Evolutionary conservation across 2,329 filamentous ascomycete species (phyloP), one percentile per base, ranked within the genome.

Genomic region (Ascochyta lentis): DNA sequence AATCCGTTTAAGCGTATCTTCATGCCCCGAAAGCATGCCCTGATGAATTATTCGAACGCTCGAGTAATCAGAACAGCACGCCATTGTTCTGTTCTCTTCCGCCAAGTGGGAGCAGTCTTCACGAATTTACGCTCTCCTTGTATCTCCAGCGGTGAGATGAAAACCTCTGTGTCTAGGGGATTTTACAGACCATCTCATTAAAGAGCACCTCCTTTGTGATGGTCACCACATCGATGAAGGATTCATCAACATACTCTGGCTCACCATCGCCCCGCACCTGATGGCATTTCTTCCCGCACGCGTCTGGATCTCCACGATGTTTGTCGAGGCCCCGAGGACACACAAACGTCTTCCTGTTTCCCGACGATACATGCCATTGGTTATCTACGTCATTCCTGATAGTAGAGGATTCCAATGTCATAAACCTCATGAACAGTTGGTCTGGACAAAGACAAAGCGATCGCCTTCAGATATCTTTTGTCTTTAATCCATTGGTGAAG

Each of bases 401-500:
- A 19, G 19, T 19, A 19, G 19, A 19, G 3, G 2, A 19, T 19
- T 19, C 19, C 19, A 19, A 19, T 19, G 19, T 19, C 19, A 19
- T 19, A 19, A 3, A 19, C 19, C 19, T 19, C 19, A 19, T 19
- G 19, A 3, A 19, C 19, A 19, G 19, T 19, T 19, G 19, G 19
- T 3, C 19, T 19, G 19, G 19, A 19, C 19, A 19, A 3, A 19
- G 19, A 19, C 19, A 19, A 19, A 19, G 19, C 19, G 5, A 76
- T 54, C 1, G 66, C 68, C 0, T 60, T 19, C 1, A 64, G 42
- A 38, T 70, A 76, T 2, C 39, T 33, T 57, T 67, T 52, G 3
- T 59, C 19, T 5, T 54, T 40, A 10, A 78, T 71, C 74, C 74
- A 79, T 0, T 63, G 33, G 8, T 61, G 54, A 1, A 80, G 61